phyloP scores from a whole-genome alignment of 768 basidiomycete species.

The Rhodocollybia butyracea region DNA sequence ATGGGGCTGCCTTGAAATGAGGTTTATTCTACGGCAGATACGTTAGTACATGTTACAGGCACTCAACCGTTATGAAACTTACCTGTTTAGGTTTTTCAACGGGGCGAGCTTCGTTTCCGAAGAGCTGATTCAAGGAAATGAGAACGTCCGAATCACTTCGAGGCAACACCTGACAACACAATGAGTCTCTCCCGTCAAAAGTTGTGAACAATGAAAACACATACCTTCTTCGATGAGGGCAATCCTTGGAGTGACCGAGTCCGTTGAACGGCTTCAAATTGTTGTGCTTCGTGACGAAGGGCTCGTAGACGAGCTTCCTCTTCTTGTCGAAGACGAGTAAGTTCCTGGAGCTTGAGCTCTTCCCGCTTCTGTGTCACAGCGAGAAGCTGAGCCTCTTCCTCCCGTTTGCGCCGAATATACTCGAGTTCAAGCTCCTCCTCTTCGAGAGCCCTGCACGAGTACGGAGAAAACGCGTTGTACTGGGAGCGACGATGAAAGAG shows the following conservation, averaged over 20 bases:
- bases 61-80: background rate
- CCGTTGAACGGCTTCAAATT: background rate
- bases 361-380: constrained; percentile 3
- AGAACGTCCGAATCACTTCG: background rate
- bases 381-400: background rate
- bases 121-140: background rate
- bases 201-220: background rate
- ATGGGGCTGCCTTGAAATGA: background rate
- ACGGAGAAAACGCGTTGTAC: background rate
- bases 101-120: background rate
- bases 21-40: background rate
- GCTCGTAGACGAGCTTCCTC: constrained; percentile 3
- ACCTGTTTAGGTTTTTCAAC: too few relatives aligned
- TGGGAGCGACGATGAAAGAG: background rate
- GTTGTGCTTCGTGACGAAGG: background rate
- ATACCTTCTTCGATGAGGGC: constrained; percentile 1
- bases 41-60: background rate
- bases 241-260: too few relatives aligned
- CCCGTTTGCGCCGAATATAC: background rate
- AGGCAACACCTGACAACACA: background rate
- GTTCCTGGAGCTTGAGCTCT: constrained; percentile 1
- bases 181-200: background rate
- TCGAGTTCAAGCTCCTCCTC: constrained; percentile 2
- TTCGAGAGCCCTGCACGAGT: background rate
- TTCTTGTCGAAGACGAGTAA: constrained; percentile 1